Conservation (phyloP, 495 filamentous ascomycete species). For the Neurospora sp. region DNA sequence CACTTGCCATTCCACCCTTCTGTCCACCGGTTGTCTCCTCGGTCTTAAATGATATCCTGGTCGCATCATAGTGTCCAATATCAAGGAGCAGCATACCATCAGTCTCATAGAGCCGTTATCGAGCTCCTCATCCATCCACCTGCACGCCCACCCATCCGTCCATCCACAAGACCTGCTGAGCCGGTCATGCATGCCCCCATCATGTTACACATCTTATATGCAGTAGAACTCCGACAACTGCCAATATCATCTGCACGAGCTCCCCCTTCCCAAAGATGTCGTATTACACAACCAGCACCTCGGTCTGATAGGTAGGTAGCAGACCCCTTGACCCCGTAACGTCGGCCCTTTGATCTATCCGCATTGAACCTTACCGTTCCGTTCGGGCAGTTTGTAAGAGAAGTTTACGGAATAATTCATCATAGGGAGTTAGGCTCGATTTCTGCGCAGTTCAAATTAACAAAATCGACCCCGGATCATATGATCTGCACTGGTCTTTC, state of each 20-base stretch:
- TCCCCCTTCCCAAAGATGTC: neutral
- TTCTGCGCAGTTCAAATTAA: slow-evolving; percentile 12
- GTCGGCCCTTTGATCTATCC: neutral
- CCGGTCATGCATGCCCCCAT: neutral
- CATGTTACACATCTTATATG: neutral
- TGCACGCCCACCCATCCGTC: neutral
- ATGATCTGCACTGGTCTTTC: slow-evolving; percentile 35
- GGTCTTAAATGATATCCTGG: neutral
- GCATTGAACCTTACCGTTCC: neutral
- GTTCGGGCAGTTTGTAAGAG: neutral
- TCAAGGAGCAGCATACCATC: neutral
- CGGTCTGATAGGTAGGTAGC: neutral
- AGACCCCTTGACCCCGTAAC: neutral
- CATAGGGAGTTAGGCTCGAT: neutral
- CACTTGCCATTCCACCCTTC: neutral
- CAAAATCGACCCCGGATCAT: slow-evolving; percentile 29
- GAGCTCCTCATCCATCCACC: neutral
- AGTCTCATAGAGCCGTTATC: neutral
- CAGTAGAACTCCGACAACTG: neutral
- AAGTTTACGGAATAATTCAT: neutral
- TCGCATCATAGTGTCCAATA: neutral
- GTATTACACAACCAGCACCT: neutral
- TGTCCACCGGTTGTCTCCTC: neutral
- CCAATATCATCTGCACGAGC: slow-evolving; percentile 1
- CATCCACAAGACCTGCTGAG: neutral